Base-by-base conservation (phyloP, 164 flowering plant genomes). In the Berberis vulgaris region DNA sequence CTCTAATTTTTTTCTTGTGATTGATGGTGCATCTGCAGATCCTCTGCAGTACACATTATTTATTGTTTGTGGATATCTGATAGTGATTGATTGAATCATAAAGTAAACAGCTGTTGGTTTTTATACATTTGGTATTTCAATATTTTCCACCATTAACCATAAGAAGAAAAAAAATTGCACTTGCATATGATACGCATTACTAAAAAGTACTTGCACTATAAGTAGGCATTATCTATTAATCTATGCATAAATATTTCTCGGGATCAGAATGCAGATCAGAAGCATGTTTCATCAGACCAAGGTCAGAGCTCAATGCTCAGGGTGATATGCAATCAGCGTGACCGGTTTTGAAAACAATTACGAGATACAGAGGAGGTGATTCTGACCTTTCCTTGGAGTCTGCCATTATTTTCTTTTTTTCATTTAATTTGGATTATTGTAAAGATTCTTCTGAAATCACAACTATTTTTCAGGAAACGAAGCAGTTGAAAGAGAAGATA, bases 221-320 rank as follows among this genome's bases (percentile, higher is more conserved):
- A 13, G 4, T 10, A 2, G 5, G 13, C 6, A 7, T 12, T 12
- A 59, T 41, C 11, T 43, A 11, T 59, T 4, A 2, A 43, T 5
- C 38, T 41, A 50, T 40, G 8, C 6, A 5, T 49, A 49, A 26
- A 38, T 4, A 4, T 60, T 62, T 61, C 43, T 43, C 49, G 66
- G 65, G 26, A 67, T 62, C 83, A 91, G 99, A 83, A 69, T 77
- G 64, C 77, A 64, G 94, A 86, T 49, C 89, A 82, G 53, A 91
- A 78, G 67, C 87, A 79, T 70, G 73, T 62, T 65, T 72, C 88
- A 47, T 67, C 82, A 41, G 97, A 87, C 65, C 91, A 86, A 75
- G 99, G 91, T 75, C 98, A 95, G 69, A 91, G 83, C 74, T 95
- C 99, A 61, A 95, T 95, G 99, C 96, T 95, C 42, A 92, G 82